phyloP scores from a whole-genome alignment of 2,329 filamentous ascomycete species.

The Fusarium goolgardi region DNA sequence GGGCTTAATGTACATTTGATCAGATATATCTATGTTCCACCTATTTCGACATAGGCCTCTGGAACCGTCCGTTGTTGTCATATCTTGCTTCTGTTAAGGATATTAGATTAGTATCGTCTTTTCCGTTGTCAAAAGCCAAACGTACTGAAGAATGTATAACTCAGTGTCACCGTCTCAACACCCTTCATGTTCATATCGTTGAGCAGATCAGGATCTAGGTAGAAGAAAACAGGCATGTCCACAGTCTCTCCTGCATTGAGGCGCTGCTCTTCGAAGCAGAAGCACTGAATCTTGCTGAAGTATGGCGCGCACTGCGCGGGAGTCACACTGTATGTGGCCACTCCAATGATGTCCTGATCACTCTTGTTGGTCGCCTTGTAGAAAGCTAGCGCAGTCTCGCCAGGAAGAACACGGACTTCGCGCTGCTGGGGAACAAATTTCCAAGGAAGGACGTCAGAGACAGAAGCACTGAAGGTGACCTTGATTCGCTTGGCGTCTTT shows the following conservation, averaged over 20 bases:
- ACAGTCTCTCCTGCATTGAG: conserved; percentile 95
- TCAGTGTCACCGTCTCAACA: conserved; percentile 94
- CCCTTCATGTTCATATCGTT: conserved; percentile 93
- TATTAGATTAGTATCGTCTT: conserved; percentile 57
- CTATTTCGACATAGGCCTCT: conserved; percentile 51
- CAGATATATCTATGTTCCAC: conserved; percentile 32
- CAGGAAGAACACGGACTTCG: conserved; percentile 93
- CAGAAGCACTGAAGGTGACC: conserved; percentile 95
- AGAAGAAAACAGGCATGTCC: conserved; percentile 99
- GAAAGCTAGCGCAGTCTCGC: conserved; percentile 96
- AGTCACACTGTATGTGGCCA: conserved; percentile 97
- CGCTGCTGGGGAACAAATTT: conserved; percentile 97
- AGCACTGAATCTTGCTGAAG: conserved; percentile 99
- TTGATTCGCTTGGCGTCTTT: conserved; percentile 85
- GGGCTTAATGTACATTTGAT: conserved; percentile 38
- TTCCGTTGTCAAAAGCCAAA: conserved; percentile 34
- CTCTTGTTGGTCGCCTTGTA: conserved; percentile 96
- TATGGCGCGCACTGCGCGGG: conserved; percentile 96
- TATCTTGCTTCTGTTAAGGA: conserved; percentile 56
- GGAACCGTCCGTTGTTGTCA: conserved; percentile 60
- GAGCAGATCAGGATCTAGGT: conserved; percentile 94
- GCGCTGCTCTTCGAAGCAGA: conserved; percentile 98
- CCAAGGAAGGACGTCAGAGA: conserved; percentile 96
- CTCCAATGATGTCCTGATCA: conserved; percentile 93
- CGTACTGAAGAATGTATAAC: conserved; percentile 98